phyloP scores from a whole-genome alignment of 2,329 filamentous ascomycete species.

The Aspergillus sp. region DNA sequence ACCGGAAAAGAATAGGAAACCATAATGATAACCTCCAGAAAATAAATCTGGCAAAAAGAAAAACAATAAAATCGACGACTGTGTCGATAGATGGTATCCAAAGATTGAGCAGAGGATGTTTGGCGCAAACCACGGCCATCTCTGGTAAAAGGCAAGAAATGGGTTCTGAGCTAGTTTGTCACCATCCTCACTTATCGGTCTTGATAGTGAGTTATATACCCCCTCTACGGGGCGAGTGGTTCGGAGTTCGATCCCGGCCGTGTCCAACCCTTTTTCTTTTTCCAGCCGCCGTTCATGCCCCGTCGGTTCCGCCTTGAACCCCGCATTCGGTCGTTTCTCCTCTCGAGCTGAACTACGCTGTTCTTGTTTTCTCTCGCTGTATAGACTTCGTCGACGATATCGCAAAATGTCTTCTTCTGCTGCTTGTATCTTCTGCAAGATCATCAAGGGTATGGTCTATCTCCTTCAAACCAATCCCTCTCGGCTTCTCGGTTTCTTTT shows the following conservation, averaged over 20 bases:
- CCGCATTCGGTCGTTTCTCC: constrained; percentile 14
- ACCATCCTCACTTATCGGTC: constrained; percentile 59
- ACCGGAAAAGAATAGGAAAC: background rate
- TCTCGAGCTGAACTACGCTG: background rate
- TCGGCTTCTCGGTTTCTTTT: background rate
- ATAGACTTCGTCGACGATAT: background rate
- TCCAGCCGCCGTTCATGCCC: constrained; percentile 11
- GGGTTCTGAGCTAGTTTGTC: constrained; percentile 69
- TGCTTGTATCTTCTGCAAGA: constrained; percentile 95
- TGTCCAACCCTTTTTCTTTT: constrained; percentile 12
- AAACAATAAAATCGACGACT: constrained; percentile 43
- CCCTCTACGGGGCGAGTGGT: too few species aligned
- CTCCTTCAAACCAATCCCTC: background rate
- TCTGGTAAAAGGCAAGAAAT: constrained; percentile 81
- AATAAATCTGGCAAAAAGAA: constrained; percentile 20
- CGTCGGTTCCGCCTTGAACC: constrained; percentile 10
- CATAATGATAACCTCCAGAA: background rate
- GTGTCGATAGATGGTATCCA: constrained; percentile 50
- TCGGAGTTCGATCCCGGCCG: constrained; percentile 30
- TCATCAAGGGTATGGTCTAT: constrained; percentile 74
- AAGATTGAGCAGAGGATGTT: constrained; percentile 61
- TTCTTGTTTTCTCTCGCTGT: background rate
- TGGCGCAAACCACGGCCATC: constrained; percentile 68
- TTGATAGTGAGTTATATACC: constrained; percentile 12
- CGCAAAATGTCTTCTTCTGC: constrained; percentile 41